phyloP scores from a whole-genome alignment of 257 asterid genomes.

The Solanum virginianum region DNA sequence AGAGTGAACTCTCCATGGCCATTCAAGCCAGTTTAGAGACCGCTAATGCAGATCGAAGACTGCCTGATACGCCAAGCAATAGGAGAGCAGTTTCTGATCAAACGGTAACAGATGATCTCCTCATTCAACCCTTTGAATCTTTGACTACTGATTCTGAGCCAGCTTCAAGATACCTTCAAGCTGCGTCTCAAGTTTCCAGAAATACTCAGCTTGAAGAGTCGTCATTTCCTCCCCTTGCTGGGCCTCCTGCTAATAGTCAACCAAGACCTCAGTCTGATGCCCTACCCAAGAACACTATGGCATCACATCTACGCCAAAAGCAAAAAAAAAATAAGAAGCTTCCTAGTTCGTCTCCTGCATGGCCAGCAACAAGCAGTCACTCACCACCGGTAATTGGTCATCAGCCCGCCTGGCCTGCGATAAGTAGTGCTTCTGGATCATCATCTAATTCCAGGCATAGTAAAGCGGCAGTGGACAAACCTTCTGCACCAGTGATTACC shows the following conservation, averaged over 20 bases:
- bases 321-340: slow-evolving; percentile 23
- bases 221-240: slow-evolving; percentile 74
- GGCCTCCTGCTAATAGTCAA: slow-evolving; percentile 46
- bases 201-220: slow-evolving; percentile 53
- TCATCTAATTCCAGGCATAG: slow-evolving; percentile 35
- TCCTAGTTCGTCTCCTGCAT: slow-evolving; percentile 30
- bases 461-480: slow-evolving; percentile 12
- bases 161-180: slow-evolving; percentile 71
- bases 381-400: slow-evolving; percentile 22
- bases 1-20: slow-evolving; percentile 62
- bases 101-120: slow-evolving; percentile 33
- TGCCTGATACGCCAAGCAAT: slow-evolving; percentile 13
- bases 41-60: slow-evolving; percentile 16
- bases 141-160: slow-evolving; percentile 35
- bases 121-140: slow-evolving; percentile 48
- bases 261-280: slow-evolving; percentile 31
- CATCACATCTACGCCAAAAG: slow-evolving; percentile 49
- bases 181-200: slow-evolving; percentile 46
- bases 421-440: slow-evolving; percentile 41
- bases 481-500: slow-evolving; percentile 18
- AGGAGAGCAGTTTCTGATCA: slow-evolving; percentile 22
- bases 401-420: slow-evolving; percentile 46
- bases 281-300: slow-evolving; percentile 45
- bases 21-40: slow-evolving; percentile 79
- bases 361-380: slow-evolving; percentile 38